Conservation (phyloP, 768 basidiomycete genomes). For the Coprinopsis marcescibilis region DNA sequence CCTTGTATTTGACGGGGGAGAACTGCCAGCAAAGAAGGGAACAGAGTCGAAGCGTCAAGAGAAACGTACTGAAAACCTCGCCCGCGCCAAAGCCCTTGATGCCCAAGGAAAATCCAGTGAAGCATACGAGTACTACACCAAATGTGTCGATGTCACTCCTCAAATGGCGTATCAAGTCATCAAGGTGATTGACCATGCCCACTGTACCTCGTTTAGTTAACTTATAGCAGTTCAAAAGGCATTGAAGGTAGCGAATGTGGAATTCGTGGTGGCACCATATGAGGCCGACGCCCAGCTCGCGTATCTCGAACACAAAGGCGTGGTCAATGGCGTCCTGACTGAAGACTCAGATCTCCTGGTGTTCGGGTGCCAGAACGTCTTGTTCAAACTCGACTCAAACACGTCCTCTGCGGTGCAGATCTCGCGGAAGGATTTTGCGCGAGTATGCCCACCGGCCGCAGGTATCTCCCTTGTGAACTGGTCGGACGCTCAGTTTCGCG, state of each 20-base stretch:
- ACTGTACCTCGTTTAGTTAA: neutral
- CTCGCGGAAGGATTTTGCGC: conserved; percentile 61
- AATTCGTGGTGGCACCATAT: conserved; percentile 93
- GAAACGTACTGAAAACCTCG: conserved; percentile 69
- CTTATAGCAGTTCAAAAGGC: conserved; percentile 45
- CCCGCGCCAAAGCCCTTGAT: conserved; percentile 64
- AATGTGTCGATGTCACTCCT: conserved; percentile 92
- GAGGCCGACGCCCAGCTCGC: conserved; percentile 98
- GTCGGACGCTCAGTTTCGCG: conserved; percentile 85
- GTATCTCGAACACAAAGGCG: conserved; percentile 76
- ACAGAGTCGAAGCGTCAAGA: conserved; percentile 80
- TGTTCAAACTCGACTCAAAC: conserved; percentile 86
- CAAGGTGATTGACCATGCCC: conserved; percentile 54
- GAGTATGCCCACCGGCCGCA: conserved; percentile 38
- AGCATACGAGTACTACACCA: conserved; percentile 85
- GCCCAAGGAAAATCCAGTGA: conserved; percentile 74
- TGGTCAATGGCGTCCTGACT: conserved; percentile 89
- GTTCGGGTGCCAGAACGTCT: conserved; percentile 88
- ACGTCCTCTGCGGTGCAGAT: conserved; percentile 62
- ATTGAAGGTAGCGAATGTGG: conserved; percentile 70
- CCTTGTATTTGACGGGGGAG: conserved; percentile 95
- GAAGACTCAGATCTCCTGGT: conserved; percentile 98
- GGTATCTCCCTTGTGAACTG: conserved; percentile 80
- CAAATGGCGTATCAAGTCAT: conserved; percentile 97
- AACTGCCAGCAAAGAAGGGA: conserved; percentile 87